Percentiles rank a stretch among this genome's conserved stretches.
Conservation (phyloP, 2,329 filamentous ascomycete genomes). For the Rutstroemia sp. region DNA sequence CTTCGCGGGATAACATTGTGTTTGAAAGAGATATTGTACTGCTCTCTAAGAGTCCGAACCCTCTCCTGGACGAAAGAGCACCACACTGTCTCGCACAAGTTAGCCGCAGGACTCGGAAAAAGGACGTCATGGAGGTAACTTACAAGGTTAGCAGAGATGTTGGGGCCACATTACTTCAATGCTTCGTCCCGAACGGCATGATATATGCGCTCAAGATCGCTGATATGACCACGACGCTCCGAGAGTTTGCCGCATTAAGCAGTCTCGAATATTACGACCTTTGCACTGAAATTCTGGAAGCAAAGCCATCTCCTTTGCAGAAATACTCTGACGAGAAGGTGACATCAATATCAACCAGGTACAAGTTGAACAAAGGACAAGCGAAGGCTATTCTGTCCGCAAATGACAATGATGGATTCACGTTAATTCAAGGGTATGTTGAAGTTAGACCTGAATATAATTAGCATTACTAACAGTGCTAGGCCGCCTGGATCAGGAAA, state of each 20-base stretch:
- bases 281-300: constrained; percentile 83
- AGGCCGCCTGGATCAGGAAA: constrained; percentile 94
- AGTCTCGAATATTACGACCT: constrained; percentile 93
- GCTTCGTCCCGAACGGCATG: constrained; percentile 60
- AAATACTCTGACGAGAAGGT: constrained; percentile 71
- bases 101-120: constrained; percentile 72
- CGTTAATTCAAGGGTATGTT: constrained; percentile 77
- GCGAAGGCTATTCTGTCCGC: constrained; percentile 88
- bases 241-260: constrained; percentile 87
- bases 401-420: constrained; percentile 93
- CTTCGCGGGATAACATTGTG: constrained; percentile 65
- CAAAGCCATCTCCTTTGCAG: constrained; percentile 82
- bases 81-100: constrained; percentile 84
- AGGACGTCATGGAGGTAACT: constrained; percentile 72
- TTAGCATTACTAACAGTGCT: constrained; percentile 18
- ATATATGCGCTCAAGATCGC: constrained; percentile 77
- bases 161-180: constrained; percentile 44
- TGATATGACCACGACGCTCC: constrained; percentile 88
- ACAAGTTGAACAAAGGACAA: constrained; percentile 81
- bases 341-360: constrained; percentile 62
- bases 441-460: constrained; percentile 9
- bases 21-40: constrained; percentile 85
- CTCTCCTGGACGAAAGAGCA: constrained; percentile 56
- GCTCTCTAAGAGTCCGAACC: constrained; percentile 66
- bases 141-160: constrained; percentile 66